These are phyloP conservation scores for Eucalyptus curtisii DNA, from an alignment of 345 rosid species.

Conservation along the genomic window DNA sequence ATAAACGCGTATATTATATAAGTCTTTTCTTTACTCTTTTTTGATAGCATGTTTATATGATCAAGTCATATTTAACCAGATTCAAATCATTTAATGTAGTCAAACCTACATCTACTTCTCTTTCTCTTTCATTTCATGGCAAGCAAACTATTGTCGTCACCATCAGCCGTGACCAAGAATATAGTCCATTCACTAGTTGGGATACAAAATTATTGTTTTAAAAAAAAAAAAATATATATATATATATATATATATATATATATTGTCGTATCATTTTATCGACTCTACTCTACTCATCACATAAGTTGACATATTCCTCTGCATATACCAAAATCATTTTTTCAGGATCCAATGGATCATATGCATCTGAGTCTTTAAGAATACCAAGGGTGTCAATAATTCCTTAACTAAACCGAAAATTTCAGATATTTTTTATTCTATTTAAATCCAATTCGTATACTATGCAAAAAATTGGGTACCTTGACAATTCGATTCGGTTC, in stretches of 20 bases:
- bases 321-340: background rate
- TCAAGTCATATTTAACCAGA: background rate
- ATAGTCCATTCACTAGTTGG: background rate
- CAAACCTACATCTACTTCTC: background rate
- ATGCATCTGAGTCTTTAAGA: background rate
- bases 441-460: too few relatives aligned
- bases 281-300: background rate
- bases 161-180: background rate
- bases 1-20: background rate
- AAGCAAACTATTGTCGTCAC: background rate
- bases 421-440: background rate
- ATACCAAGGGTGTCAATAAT: background rate
- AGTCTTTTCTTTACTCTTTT: background rate
- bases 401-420: too few relatives aligned
- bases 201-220: background rate
- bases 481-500: too few relatives aligned
- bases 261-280: accelerated
- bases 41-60: background rate
- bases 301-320: background rate
- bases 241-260: too few relatives aligned
- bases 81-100: background rate
- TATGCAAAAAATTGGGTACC: background rate
- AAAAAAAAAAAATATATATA: too few relatives aligned
- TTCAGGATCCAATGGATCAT: background rate
- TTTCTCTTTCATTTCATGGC: background rate